Evolutionary conservation across 805 yeast genomes (phyloP).

Genomic region (Saccharomyces paradoxus): DNA sequence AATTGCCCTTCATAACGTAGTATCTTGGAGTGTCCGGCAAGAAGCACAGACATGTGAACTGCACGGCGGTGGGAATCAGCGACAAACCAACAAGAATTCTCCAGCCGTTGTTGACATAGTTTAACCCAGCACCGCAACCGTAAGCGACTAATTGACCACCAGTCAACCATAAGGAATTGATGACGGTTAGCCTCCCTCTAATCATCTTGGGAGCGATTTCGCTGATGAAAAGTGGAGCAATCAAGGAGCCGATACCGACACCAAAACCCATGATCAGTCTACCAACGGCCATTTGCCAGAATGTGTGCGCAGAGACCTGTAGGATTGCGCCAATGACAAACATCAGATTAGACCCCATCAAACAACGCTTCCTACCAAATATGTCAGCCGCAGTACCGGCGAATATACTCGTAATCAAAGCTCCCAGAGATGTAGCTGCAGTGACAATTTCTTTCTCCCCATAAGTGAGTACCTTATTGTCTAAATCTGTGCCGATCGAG

Average conservation of each 20-base stretch:
- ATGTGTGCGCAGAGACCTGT: conserved; percentile 71
- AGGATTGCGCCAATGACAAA: conserved; percentile 79
- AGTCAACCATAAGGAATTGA: conserved; percentile 83
- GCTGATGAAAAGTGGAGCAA: conserved; percentile 87
- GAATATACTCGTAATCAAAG: conserved; percentile 64
- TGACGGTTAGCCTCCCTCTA: conserved; percentile 83
- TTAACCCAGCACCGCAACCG: conserved; percentile 84
- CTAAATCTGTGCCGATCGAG: conserved; percentile 70
- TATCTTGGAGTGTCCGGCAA: conserved; percentile 95
- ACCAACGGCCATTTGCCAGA: conserved; percentile 93
- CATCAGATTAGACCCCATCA: conserved; percentile 73
- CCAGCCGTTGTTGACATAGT: conserved; percentile 77
- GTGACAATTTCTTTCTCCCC: conserved; percentile 88
- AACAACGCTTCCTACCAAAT: conserved; percentile 76
- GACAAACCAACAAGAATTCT: conserved; percentile 85
- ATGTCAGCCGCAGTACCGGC: conserved; percentile 81
- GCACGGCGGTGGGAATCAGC: conserved; percentile 76
- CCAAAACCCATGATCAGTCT: conserved; percentile 93
- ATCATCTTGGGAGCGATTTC: conserved; percentile 89
- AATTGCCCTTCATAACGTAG: conserved; percentile 62
- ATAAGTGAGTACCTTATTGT: conserved; percentile 46
- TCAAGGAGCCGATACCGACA: conserved; percentile 88
- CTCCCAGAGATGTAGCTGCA: conserved; percentile 91
- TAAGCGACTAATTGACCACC: conserved; percentile 94
- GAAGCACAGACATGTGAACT: conserved; percentile 67